phyloP scores from a whole-genome alignment of 176 grass and related monocot genomes.

The Cocos nucifera region DNA sequence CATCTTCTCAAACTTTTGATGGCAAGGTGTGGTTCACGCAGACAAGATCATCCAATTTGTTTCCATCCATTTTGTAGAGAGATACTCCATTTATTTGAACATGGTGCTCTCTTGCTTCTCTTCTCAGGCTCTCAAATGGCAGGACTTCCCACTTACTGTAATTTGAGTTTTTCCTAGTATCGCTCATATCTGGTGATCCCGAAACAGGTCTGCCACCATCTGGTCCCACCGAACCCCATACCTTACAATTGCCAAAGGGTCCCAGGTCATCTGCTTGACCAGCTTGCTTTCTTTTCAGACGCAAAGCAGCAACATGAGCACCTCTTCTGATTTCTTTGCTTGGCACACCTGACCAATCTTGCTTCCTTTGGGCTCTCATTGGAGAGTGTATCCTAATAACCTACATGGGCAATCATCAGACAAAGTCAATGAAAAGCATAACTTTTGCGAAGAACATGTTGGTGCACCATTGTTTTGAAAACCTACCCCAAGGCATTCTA shows the following conservation, averaged over 20 bases:
- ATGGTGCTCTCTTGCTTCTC: conserved; percentile 80
- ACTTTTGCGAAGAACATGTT: neutral
- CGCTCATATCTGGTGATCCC: conserved; percentile 62
- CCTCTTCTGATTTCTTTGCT: conserved; percentile 60
- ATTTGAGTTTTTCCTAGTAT: conserved; percentile 53
- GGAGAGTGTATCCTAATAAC: conserved; percentile 87
- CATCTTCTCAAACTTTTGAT: neutral
- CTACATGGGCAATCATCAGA: conserved; percentile 26
- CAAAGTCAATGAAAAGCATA: neutral
- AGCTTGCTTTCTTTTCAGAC: conserved; percentile 40
- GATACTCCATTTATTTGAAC: conserved; percentile 50
- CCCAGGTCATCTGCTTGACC: conserved; percentile 31
- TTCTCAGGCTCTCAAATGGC: conserved; percentile 48
- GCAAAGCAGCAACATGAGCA: conserved; percentile 60
- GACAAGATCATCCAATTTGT: conserved; percentile 89
- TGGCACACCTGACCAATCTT: conserved; percentile 83
- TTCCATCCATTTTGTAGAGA: conserved; percentile 96
- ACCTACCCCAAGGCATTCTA: conserved; percentile 92
- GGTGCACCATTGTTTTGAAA: neutral
- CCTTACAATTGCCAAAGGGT: conserved; percentile 86
- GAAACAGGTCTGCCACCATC: conserved; percentile 52
- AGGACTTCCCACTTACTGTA: conserved; percentile 88
- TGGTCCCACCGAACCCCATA: conserved; percentile 56
- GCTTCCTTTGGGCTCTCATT: conserved; percentile 72
- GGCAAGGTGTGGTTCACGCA: conserved; percentile 48